Evolutionary conservation across 2,329 filamentous ascomycete species (phyloP).

Genomic region (Aspergillus sp.): DNA sequence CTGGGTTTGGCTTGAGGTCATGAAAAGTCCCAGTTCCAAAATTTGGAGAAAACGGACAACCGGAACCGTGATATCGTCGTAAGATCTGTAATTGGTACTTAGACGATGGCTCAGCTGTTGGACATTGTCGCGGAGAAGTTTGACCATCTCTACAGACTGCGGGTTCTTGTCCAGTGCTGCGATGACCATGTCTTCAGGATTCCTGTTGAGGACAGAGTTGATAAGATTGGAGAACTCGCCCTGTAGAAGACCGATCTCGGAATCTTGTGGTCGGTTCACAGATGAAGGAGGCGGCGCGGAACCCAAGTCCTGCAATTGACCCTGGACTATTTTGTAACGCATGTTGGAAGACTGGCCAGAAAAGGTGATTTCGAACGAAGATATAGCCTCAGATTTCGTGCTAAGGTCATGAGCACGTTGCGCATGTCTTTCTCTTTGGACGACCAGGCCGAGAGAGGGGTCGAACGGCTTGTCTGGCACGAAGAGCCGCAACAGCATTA

Average conservation of each 20-base stretch:
- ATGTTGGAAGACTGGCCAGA: conserved; percentile 65
- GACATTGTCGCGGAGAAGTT: conserved; percentile 53
- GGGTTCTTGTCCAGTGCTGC: conserved; percentile 8
- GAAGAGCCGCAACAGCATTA: conserved; percentile 72
- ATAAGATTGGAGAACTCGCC: conserved; percentile 77
- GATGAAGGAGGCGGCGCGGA: conserved; percentile 60
- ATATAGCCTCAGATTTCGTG: conserved; percentile 56
- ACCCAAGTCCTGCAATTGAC: conserved; percentile 61
- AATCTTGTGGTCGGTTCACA: conserved; percentile 66
- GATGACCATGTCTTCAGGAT: conserved; percentile 21
- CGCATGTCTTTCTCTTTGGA: conserved; percentile 59
- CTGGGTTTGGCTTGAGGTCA: conserved; percentile 40
- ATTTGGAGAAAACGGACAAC: conserved; percentile 75
- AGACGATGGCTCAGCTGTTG: conserved; percentile 67
- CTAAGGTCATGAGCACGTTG: conserved; percentile 54
- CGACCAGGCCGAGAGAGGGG: conserved; percentile 58
- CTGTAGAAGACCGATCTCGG: conserved; percentile 68
- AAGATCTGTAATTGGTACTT: conserved; percentile 65
- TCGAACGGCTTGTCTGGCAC: conserved; percentile 85
- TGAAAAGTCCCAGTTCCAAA: conserved; percentile 68
- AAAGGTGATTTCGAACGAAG: conserved; percentile 61
- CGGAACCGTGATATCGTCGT: conserved; percentile 79
- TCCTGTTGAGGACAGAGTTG: conserved; percentile 53
- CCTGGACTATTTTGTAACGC: conserved; percentile 58
- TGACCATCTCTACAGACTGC: conserved; percentile 27